phyloP scores from a whole-genome alignment of 768 basidiomycete genomes.

The Clavaria fumosa region DNA sequence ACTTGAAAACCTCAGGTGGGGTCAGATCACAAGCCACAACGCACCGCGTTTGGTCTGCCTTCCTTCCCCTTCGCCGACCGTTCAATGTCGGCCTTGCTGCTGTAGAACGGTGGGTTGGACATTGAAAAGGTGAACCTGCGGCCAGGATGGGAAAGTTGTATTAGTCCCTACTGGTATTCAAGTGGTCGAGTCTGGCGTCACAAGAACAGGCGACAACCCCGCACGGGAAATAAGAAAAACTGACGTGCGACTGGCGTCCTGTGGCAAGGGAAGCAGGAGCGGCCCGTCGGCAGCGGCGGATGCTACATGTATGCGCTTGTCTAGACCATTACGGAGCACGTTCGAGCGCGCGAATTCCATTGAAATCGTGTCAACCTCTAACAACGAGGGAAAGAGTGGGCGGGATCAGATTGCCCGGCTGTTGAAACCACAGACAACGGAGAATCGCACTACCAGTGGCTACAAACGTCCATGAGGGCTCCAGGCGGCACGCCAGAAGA shows the following conservation, averaged over 20 bases:
- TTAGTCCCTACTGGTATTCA: too few species aligned
- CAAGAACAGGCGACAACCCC: background rate
- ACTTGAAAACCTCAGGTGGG: too few species aligned
- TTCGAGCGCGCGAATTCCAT: slow-evolving; percentile 39
- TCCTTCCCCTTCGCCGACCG: slow-evolving; percentile 48
- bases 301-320: slow-evolving; percentile 33
- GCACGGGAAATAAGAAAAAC: background rate
- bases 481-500: slow-evolving; percentile 44
- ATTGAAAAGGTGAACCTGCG: slow-evolving; percentile 63
- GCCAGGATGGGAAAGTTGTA: too few species aligned
- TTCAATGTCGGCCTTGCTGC: slow-evolving; percentile 51
- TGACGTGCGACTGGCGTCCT: slow-evolving; percentile 9
- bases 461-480: slow-evolving; percentile 40
- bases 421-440: slow-evolving; percentile 1
- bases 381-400: slow-evolving; percentile 1
- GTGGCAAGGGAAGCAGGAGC: slow-evolving; percentile 29
- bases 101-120: slow-evolving; percentile 96
- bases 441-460: slow-evolving; percentile 78
- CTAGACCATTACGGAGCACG: slow-evolving; percentile 39
- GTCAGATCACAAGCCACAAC: slow-evolving; percentile 11
- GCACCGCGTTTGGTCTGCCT: slow-evolving; percentile 51
- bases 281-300: slow-evolving; percentile 21
- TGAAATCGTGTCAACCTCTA: slow-evolving; percentile 63
- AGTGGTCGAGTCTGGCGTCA: too few species aligned
- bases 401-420: background rate